Conservation (phyloP, 2,329 filamentous ascomycete species). For the Diaporthe citri region DNA sequence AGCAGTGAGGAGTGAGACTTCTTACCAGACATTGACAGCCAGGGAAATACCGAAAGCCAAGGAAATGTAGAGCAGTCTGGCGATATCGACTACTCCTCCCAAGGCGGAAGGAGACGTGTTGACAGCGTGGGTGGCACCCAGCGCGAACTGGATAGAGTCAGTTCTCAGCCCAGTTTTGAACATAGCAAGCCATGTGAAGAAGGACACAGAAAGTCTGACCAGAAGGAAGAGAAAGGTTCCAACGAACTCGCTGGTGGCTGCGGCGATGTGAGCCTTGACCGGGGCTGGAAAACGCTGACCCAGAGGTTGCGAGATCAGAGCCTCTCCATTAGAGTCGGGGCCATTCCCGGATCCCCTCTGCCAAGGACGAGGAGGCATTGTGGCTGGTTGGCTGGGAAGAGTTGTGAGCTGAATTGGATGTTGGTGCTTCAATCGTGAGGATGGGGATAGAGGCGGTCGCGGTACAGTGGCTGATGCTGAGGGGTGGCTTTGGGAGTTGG, state of each 20-base stretch:
- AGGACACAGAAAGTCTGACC: slow-evolving; percentile 42
- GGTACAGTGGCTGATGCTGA: neutral
- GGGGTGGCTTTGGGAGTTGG: neutral
- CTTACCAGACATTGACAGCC: slow-evolving; percentile 64
- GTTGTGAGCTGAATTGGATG: neutral
- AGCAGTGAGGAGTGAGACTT: too few species aligned
- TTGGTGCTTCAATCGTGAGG: neutral
- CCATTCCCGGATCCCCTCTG: slow-evolving; percentile 20
- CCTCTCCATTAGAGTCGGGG: slow-evolving; percentile 32
- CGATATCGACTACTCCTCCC: slow-evolving; percentile 48
- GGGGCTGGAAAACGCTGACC: slow-evolving; percentile 26
- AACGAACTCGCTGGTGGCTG: slow-evolving; percentile 63
- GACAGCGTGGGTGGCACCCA: slow-evolving; percentile 46
- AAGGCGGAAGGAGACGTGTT: slow-evolving; percentile 43
- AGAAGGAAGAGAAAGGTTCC: slow-evolving; percentile 68
- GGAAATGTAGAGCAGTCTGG: slow-evolving; percentile 62
- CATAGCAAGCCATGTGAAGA: neutral
- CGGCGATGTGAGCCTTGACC: slow-evolving; percentile 52
- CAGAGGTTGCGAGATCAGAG: slow-evolving; percentile 23
- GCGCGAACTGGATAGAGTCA: slow-evolving; percentile 42
- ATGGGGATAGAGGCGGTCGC: neutral
- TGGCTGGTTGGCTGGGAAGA: neutral
- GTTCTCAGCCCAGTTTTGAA: neutral
- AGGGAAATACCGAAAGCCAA: slow-evolving; percentile 63
- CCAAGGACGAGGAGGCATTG: slow-evolving; percentile 39